A percentile compares a stretch with the other conserved stretches of the same genome.
Evolutionary conservation across 768 basidiomycete species (phyloP).

Genomic region (Hygrocybe coccinea): DNA sequence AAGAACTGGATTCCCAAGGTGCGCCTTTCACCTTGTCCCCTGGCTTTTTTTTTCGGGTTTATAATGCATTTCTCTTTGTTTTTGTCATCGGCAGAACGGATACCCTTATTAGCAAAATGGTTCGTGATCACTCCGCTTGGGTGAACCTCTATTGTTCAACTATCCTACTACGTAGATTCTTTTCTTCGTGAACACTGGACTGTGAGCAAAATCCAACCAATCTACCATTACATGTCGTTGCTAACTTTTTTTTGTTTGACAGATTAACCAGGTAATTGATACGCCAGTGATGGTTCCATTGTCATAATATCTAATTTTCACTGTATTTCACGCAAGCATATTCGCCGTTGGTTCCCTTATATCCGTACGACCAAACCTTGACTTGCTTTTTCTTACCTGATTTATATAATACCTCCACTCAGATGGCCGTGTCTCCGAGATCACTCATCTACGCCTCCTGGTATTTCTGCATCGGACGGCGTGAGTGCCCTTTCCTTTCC

Average conservation of each 20-base stretch:
- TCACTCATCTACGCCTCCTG: constrained; percentile 30
- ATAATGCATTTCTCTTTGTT: too few relatives aligned
- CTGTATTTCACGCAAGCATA: background rate
- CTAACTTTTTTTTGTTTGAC: background rate
- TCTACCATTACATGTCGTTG: background rate
- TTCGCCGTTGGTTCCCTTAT: background rate
- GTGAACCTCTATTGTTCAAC: too few relatives aligned
- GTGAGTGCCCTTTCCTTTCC: constrained; percentile 13
- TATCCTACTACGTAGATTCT: constrained; percentile 18
- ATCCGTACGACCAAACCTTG: background rate
- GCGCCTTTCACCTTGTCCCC: background rate
- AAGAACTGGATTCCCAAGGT: constrained; percentile 13
- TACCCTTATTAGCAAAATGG: constrained; percentile 19
- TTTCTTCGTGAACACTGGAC: constrained; percentile 20
- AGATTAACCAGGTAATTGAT: constrained; percentile 1
- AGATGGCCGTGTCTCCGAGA: constrained; percentile 25
- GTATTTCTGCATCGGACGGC: constrained; percentile 32
- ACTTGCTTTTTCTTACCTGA: background rate
- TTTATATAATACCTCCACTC: background rate
- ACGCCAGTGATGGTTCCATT: background rate
- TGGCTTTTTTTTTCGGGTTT: background rate
- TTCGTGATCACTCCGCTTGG: constrained; percentile 7
- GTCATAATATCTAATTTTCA: background rate
- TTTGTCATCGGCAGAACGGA: constrained; percentile 14
- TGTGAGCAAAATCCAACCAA: background rate